Percentiles rank a stretch among this genome's conserved stretches.
Conservation (phyloP, 768 basidiomycete genomes). For the Leccinum rimulosum region DNA sequence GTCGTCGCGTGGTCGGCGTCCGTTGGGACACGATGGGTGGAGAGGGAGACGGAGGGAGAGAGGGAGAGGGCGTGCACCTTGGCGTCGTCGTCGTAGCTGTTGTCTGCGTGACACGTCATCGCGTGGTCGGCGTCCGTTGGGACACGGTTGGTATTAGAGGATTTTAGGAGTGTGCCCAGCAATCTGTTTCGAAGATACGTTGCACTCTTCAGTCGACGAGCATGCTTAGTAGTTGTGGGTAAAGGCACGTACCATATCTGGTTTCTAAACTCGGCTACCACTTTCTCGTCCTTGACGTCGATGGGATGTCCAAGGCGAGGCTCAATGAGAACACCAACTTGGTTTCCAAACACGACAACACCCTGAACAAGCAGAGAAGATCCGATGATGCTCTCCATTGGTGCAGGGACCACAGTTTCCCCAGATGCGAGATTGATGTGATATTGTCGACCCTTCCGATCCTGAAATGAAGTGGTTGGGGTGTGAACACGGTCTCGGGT, state of each 20-base stretch:
- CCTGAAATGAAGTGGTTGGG: background rate
- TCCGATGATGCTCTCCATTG: conserved; percentile 27
- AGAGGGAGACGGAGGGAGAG: too few species aligned
- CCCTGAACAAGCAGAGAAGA: conserved; percentile 23
- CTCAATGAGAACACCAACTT: conserved; percentile 34
- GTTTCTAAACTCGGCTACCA: conserved; percentile 29
- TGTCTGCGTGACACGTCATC: too few species aligned
- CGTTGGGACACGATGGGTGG: too few species aligned
- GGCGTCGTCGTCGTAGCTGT: too few species aligned
- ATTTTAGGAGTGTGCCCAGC: too few species aligned
- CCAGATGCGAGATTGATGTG: conserved; percentile 29
- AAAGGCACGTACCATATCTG: conserved; percentile 27
- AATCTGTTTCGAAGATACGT: too few species aligned
- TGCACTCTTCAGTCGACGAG: background rate
- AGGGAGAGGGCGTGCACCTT: too few species aligned
- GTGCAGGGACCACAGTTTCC: conserved; percentile 24
- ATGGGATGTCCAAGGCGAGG: conserved; percentile 12
- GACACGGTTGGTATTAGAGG: too few species aligned
- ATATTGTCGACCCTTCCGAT: conserved; percentile 37
- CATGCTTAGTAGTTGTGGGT: background rate
- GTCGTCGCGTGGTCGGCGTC: too few species aligned
- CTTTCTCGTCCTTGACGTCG: conserved; percentile 21
- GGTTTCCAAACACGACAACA: conserved; percentile 34
- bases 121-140: too few species aligned
- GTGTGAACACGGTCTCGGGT: background rate